phyloP scores from a whole-genome alignment of 83 land plant species.

The Diphasiastrum complanatum region DNA sequence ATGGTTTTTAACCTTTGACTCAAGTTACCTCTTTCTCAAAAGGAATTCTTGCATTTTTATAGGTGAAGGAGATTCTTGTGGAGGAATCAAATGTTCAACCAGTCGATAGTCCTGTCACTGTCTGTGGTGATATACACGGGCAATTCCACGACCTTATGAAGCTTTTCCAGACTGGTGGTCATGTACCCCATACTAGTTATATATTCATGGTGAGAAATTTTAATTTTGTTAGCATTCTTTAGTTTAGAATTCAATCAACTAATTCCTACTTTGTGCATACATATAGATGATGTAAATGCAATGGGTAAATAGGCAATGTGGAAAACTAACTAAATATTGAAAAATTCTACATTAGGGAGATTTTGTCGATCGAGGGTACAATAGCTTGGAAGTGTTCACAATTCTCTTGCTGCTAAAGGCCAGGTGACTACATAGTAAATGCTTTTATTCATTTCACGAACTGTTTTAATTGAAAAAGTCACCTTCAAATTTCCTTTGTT shows the following conservation, averaged over 20 bases:
- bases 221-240: neutral
- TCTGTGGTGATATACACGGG: conserved; percentile 98
- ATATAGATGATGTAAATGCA: neutral
- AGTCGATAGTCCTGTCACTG: conserved; percentile 97
- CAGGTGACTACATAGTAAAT: no score
- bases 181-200: conserved; percentile 95
- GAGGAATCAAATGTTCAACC: conserved; percentile 99
- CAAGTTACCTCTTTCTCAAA: no score
- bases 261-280: neutral
- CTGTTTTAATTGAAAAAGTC: no score
- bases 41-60: no score
- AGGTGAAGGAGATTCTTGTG: conserved; percentile 96
- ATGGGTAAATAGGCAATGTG: no score
- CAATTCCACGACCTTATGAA: conserved; percentile 98
- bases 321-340: neutral
- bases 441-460: no score
- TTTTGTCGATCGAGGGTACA: conserved; percentile 98
- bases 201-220: conserved; percentile 90
- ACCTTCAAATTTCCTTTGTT: no score
- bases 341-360: conserved; percentile 61
- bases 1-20: no score
- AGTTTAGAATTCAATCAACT: no score
- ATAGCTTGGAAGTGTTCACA: conserved; percentile 97
- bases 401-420: conserved; percentile 95
- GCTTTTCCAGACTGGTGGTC: conserved; percentile 98